Evolutionary conservation across 2,329 filamentous ascomycete species (phyloP), one percentile per base, ranked within the genome.

Genomic region (Trichoderma breve): DNA sequence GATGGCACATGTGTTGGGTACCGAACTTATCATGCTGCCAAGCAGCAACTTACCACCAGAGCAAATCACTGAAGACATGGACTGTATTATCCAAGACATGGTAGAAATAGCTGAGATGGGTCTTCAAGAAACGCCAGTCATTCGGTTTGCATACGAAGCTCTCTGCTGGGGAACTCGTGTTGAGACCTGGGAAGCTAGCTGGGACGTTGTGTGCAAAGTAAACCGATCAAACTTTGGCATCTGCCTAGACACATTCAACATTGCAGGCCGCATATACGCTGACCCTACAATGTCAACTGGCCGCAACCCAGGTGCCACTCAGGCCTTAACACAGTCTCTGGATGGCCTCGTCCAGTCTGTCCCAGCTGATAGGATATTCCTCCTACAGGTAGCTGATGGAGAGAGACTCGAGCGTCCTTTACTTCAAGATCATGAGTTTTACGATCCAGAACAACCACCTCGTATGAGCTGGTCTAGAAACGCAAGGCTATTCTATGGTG

Each of bases 391-490:
- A 8, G 92, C 92, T 7, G 92, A 95, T 77, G 93, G 89, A 1
- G 91, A 93, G 79, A 84, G 86, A 5, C 83, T 94, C 4, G 76
- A 79, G 0, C 76, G 81, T 12, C 92, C 92, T 0, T 79, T 95
- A 82, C 90, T 57, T 79, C 87, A 84, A 6, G 81, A 78, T 0
- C 81, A 83, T 64, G 73, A 76, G 1, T 82, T 81, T 47, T 81
- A 82, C 72, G 73, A 79, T 73, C 62, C 74, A 0, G 77, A 76
- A 30, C 81, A 83, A 74, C 82, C 81, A 0, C 12, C 77, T 0
- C 84, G 92, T 3, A 95, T 95, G 93, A 93, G 87, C 77, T 95
- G 93, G 93, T 92, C 80, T 0, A 76, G 93, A n/a, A 94, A 94
- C 78, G 92, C 90, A 74, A 84, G 93, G 24, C 4, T 94, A 1